These are phyloP conservation scores for Cystobasidium slooffiae DNA, from an alignment of 1,284 basidiomycete genomes.

Conservation along the genomic window DNA sequence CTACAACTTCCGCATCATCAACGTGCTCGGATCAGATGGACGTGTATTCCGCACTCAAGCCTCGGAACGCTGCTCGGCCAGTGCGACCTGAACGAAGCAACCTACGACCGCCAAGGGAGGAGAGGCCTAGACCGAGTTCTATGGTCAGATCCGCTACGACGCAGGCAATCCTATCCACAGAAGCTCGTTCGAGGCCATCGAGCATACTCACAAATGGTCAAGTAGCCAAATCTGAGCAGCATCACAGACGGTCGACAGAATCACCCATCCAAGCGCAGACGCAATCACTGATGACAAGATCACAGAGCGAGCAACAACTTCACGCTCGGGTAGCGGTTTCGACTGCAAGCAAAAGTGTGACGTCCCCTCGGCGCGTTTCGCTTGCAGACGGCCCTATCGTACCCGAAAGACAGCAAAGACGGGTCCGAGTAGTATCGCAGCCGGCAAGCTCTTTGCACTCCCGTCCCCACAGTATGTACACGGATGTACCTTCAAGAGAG, in stretches of 20 bases:
- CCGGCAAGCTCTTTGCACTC: background rate
- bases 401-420: background rate
- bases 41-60: background rate
- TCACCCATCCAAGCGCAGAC: background rate
- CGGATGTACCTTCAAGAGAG: background rate
- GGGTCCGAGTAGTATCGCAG: background rate
- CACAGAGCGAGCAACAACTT: slow-evolving; percentile 8
- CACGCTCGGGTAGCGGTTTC: background rate
- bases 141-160: background rate
- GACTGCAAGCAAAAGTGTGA: background rate
- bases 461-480: slow-evolving; percentile 10
- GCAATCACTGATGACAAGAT: background rate
- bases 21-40: slow-evolving; percentile 18
- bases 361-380: background rate
- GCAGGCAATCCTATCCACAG: no score
- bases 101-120: slow-evolving; percentile 10
- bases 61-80: background rate
- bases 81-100: background rate
- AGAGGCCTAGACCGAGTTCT: background rate
- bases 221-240: background rate
- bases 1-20: slow-evolving; percentile 8
- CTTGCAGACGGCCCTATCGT: background rate
- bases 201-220: no score
- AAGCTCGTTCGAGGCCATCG: no score
- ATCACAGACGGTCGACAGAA: background rate